Evolutionary conservation across 2,329 filamentous ascomycete genomes (phyloP).

Genomic region (Penicillium paneum): DNA sequence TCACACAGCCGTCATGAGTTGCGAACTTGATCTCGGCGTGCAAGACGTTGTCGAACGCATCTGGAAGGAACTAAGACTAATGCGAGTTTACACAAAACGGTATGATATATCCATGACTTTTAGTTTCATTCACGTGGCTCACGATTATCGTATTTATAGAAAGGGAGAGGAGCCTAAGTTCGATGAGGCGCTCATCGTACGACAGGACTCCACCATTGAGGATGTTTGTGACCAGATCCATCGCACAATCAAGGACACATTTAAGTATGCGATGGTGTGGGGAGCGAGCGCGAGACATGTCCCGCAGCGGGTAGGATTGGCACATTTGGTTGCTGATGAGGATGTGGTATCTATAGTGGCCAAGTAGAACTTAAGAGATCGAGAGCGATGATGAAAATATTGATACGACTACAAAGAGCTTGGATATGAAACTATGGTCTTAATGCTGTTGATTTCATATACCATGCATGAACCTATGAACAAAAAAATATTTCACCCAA

Average conservation of each 20-base stretch:
- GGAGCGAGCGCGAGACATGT: slow-evolving; percentile 92
- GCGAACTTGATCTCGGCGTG: slow-evolving; percentile 90
- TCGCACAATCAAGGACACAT: slow-evolving; percentile 91
- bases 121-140: neutral
- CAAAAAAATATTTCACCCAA: slow-evolving; percentile 9
- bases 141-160: slow-evolving; percentile 42
- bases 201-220: slow-evolving; percentile 83
- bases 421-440: slow-evolving; percentile 5
- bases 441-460: slow-evolving; percentile 13
- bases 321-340: slow-evolving; percentile 70
- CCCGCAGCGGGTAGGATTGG: slow-evolving; percentile 85
- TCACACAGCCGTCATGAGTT: slow-evolving; percentile 94
- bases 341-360: slow-evolving; percentile 66
- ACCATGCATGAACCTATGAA: slow-evolving; percentile 15
- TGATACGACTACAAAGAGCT: slow-evolving; percentile 7
- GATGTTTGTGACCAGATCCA: slow-evolving; percentile 97
- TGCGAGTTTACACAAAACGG: slow-evolving; percentile 90
- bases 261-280: slow-evolving; percentile 98
- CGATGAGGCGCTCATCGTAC: slow-evolving; percentile 85
- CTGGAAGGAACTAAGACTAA: slow-evolving; percentile 88
- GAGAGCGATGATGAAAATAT: slow-evolving; percentile 6
- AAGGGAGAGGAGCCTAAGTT: slow-evolving; percentile 91
- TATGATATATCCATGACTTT: slow-evolving; percentile 21
- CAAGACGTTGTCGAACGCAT: slow-evolving; percentile 90
- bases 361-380: slow-evolving; percentile 31